Base-by-base conservation (phyloP, 805 yeast genomes). In the Pichia sporocuriosa region DNA sequence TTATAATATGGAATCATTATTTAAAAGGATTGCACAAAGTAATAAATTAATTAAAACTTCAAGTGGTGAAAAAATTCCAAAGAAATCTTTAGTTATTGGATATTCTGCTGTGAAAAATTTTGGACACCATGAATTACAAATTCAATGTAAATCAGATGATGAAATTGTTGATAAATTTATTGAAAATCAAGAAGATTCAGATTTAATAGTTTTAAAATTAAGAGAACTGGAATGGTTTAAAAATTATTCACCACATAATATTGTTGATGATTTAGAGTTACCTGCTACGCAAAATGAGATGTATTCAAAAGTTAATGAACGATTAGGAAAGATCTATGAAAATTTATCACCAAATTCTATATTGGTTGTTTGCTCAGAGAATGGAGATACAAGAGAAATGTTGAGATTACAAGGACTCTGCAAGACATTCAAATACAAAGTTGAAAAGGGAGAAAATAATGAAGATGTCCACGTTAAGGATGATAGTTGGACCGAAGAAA, bases 301-400 rank as follows among this genome's bases (percentile, higher is more conserved):
- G 44, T 63, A 64, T 35, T 23, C 45, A 11, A 55, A 56, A 5
- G 55, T 83, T 10, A 72, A 75, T 49, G 46, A 52, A 2, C 58
- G 80, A 25, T 48, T 89, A 7, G 48, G 57, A 13, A 56, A 56
- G 30, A 61, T 89, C 13, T 77, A 81, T 53, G 61, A 66, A 1
- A 46, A 57, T 2, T 52, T 84, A 17, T 85, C 95, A 0, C 60
- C 63, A 2, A 70, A 78, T 27, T 72, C 95, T 0, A 59, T 79
- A 19, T 50, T 89, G 13, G 63, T 86, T 1, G 54, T 87, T 1
- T 66, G 77, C 51, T 70, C 85, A 0, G 86, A 84, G 2, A 65
- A 73, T 38, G 86, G 87, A 10, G 77, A 79, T 52, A 74, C 79
- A 3, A 58, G 69, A 9, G 70, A 67, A 37, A 65, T 78, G 62